phyloP scores from a whole-genome alignment of 768 basidiomycete species.

The Phylloporus arenicola region DNA sequence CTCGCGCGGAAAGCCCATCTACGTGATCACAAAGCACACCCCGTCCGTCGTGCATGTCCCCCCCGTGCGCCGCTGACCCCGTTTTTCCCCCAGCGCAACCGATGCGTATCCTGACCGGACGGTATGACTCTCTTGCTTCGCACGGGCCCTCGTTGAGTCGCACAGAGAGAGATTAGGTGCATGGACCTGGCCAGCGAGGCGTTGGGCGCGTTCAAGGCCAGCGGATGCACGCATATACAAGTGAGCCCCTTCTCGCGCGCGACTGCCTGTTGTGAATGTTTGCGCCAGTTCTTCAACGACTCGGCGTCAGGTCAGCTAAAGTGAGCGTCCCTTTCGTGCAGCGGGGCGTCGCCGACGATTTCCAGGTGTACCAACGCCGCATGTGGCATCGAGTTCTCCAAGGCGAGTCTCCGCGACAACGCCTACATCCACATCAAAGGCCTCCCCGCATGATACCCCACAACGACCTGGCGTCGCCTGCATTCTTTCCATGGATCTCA shows the following conservation, averaged over 20 bases:
- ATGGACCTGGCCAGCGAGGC: constrained; percentile 40
- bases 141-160: constrained; percentile 9
- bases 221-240: constrained; percentile 39
- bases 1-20: constrained; percentile 38
- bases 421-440: constrained; percentile 39
- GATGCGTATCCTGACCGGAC: constrained; percentile 30
- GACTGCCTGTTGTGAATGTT: neutral
- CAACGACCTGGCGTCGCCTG: constrained; percentile 21
- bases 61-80: neutral
- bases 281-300: constrained; percentile 37
- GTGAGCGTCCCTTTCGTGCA: constrained; percentile 21
- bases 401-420: constrained; percentile 36
- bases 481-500: constrained; percentile 12
- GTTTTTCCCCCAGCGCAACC: constrained; percentile 23
- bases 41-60: constrained; percentile 31
- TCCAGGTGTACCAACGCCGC: constrained; percentile 36
- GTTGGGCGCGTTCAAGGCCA: constrained; percentile 37
- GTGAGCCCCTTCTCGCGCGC: constrained; percentile 17
- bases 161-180: constrained; percentile 38
- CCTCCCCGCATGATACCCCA: constrained; percentile 28
- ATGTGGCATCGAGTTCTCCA: constrained; percentile 38
- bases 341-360: constrained; percentile 6
- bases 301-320: constrained; percentile 29
- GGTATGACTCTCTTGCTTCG: constrained; percentile 14
- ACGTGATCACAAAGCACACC: constrained; percentile 38